phyloP scores from a whole-genome alignment of 805 yeast species.

The Brettanomyces custersianus region DNA sequence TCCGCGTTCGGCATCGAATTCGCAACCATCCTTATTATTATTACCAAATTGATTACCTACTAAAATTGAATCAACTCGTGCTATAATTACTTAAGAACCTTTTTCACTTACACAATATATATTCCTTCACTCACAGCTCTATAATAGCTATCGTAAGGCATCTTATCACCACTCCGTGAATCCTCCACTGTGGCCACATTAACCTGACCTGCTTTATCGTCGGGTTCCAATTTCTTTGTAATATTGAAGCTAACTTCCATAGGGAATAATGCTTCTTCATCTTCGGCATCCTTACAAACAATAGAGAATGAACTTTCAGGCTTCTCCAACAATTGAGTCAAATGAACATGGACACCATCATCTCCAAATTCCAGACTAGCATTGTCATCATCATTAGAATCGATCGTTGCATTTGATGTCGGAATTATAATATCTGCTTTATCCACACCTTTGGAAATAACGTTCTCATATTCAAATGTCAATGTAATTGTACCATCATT shows the following conservation, averaged over 20 bases:
- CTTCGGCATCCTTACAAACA: conserved; percentile 52
- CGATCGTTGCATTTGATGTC: conserved; percentile 43
- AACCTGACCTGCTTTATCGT: conserved; percentile 44
- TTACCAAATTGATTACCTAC: too few relatives aligned
- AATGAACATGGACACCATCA: conserved; percentile 61
- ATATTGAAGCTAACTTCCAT: conserved; percentile 59
- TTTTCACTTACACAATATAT: conserved; percentile 32
- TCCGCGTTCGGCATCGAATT: too few relatives aligned
- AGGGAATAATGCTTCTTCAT: conserved; percentile 86
- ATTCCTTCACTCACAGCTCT: conserved; percentile 52
- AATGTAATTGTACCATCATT: conserved; percentile 57
- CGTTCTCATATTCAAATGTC: conserved; percentile 82
- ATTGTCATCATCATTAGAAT: conserved; percentile 46
- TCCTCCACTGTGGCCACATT: conserved; percentile 56
- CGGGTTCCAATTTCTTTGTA: conserved; percentile 20
- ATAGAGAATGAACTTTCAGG: conserved; percentile 74
- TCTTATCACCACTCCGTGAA: conserved; percentile 33
- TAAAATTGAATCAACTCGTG: too few relatives aligned
- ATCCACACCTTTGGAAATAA: conserved; percentile 40
- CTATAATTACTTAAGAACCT: too few relatives aligned
- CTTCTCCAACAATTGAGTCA: conserved; percentile 40
- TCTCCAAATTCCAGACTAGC: conserved; percentile 50
- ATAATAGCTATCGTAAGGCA: conserved; percentile 63
- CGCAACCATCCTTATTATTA: too few relatives aligned
- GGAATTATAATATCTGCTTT: conserved; percentile 58